Evolutionary conservation across 768 basidiomycete species (phyloP).

Genomic region (Tulasnella sp.): DNA sequence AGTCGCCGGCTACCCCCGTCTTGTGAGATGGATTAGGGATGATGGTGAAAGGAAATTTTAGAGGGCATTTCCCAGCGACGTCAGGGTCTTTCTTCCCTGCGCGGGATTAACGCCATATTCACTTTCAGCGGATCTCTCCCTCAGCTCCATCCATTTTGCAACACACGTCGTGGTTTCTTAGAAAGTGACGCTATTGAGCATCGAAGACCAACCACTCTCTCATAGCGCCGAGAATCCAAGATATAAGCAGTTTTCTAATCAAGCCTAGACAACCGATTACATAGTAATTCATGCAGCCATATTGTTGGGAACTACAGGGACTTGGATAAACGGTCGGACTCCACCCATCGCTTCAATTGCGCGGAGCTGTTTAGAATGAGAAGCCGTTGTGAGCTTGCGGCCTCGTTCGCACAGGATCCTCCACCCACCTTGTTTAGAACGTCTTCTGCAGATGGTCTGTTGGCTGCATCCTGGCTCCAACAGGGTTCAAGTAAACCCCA

Average conservation of each 20-base stretch:
- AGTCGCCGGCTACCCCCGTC: not conserved
- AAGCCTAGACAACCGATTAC: not conserved
- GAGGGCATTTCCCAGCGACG: not conserved
- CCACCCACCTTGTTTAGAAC: not conserved
- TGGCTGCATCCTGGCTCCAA: not conserved
- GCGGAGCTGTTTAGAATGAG: not conserved
- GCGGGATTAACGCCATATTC: not conserved
- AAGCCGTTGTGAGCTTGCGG: not conserved
- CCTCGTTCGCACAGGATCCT: too few relatives aligned
- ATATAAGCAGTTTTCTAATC: not conserved
- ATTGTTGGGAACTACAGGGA: not conserved
- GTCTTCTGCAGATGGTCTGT: not conserved
- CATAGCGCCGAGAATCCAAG: not conserved
- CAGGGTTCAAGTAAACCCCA: not conserved
- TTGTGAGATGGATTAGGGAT: not conserved
- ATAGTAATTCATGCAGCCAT: not conserved
- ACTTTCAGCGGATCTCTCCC: too few relatives aligned
- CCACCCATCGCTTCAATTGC: not conserved
- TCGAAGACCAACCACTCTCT: not conserved
- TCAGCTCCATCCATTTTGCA: too few relatives aligned
- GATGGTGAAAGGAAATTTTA: not conserved
- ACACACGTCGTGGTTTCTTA: too few relatives aligned
- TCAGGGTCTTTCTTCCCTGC: not conserved
- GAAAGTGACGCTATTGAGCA: not conserved
- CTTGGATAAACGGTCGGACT: not conserved